Evolutionary conservation across 2,329 filamentous ascomycete species (phyloP).

Genomic region (Blastomyces gilchristii): DNA sequence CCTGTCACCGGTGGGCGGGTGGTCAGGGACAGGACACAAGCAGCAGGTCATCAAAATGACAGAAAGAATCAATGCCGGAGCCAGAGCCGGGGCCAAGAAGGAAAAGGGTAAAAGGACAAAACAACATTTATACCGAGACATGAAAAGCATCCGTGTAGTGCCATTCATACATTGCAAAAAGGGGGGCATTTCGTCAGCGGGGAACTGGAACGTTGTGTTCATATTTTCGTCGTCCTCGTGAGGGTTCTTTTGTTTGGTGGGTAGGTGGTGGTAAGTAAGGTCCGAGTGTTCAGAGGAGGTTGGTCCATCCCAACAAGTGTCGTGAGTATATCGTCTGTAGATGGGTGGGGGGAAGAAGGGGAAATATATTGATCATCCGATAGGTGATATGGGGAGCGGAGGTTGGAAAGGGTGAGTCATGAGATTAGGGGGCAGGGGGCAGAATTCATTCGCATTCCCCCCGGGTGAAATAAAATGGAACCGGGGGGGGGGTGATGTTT

Average conservation of each 20-base stretch:
- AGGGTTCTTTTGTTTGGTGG: neutral
- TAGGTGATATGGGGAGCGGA: neutral
- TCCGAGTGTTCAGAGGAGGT: neutral
- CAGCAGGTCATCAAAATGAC: neutral
- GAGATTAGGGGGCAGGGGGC: conserved; percentile 1
- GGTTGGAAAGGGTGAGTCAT: neutral
- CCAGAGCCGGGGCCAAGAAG: neutral
- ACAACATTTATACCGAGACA: conserved; percentile 10
- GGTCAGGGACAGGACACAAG: no score
- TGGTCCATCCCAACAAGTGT: neutral
- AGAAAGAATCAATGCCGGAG: neutral
- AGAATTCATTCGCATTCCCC: neutral
- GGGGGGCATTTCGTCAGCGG: neutral
- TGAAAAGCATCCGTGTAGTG: conserved; percentile 14
- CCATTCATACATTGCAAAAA: conserved; percentile 4
- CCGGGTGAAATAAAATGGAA: neutral
- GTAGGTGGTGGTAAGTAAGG: neutral
- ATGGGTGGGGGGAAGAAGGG: neutral
- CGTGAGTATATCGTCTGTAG: conserved; percentile 2
- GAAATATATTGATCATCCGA: neutral
- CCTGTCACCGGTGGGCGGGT: no score
- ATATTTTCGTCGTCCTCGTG: conserved; percentile 6
- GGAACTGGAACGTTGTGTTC: neutral
- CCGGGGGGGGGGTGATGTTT: conserved; percentile 29
- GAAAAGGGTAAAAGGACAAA: neutral